Conservation (phyloP, 257 asterid species). For the Parsonsia alboflavescens region DNA sequence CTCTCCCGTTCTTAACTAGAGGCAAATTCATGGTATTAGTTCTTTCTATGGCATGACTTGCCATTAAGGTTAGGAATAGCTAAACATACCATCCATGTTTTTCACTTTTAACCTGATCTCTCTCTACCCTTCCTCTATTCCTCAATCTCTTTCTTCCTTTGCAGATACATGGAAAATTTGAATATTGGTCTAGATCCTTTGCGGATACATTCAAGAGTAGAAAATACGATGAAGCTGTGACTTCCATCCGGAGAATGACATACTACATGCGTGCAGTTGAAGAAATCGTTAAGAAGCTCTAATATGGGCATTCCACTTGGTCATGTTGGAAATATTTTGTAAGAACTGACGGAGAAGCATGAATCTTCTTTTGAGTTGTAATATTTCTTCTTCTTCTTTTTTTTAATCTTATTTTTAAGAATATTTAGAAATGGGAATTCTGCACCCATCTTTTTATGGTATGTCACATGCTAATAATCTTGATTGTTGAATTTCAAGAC, state of each 20-base stretch:
- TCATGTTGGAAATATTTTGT: not conserved
- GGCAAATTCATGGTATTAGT: not conserved
- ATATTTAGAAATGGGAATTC: not conserved
- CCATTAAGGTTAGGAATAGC: not conserved
- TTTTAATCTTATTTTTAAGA: not conserved
- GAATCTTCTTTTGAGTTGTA: not conserved
- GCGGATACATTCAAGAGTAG: slow-evolving; percentile 47
- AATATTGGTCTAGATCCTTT: slow-evolving; percentile 53
- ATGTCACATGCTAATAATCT: not conserved
- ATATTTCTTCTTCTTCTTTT: not conserved
- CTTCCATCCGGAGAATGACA: slow-evolving; percentile 70
- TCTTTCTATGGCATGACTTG: not conserved
- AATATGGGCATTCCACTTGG: slow-evolving; percentile 16
- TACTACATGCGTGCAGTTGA: slow-evolving; percentile 83
- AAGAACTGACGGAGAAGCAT: not conserved
- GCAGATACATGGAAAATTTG: slow-evolving; percentile 61
- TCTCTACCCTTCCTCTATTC: not conserved
- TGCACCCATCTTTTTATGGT: not conserved
- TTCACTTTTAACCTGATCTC: not conserved
- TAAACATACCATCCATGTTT: not conserved
- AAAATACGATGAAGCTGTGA: slow-evolving; percentile 52
- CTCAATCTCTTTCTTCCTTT: slow-evolving; percentile 16
- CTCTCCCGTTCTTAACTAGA: too few relatives aligned
- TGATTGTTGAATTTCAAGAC: not conserved
- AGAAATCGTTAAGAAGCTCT: slow-evolving; percentile 79